Evolutionary conservation across 495 filamentous ascomycete genomes (phyloP).

Genomic region (Xylaria grammica): DNA sequence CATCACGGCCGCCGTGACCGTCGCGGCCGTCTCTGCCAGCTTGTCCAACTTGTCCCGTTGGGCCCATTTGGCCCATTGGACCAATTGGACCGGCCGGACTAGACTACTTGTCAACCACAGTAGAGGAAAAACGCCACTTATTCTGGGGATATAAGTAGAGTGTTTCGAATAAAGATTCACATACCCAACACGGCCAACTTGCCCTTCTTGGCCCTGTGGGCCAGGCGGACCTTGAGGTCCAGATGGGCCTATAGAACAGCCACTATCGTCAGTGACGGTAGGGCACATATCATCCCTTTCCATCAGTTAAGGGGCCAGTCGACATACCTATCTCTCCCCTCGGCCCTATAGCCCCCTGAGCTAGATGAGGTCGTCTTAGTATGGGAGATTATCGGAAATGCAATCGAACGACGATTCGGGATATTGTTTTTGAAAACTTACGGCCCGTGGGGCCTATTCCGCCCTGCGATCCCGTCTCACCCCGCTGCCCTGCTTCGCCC

Average conservation of each 20-base stretch:
- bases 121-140: not conserved
- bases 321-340: slow-evolving; percentile 14
- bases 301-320: not conserved
- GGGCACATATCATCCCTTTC: not conserved
- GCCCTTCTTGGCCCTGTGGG: slow-evolving; percentile 4
- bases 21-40: slow-evolving; percentile 11
- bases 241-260: slow-evolving; percentile 6
- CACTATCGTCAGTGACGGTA: not conserved
- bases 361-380: slow-evolving; percentile 3
- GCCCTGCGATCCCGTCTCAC: not conserved
- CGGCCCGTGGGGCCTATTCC: not conserved
- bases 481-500: not conserved
- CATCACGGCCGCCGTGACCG: slow-evolving; percentile 13
- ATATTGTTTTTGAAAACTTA: not conserved
- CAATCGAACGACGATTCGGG: not conserved
- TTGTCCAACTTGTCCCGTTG: not conserved
- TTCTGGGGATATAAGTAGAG: not conserved
- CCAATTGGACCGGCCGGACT: slow-evolving; percentile 7
- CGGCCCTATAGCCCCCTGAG: not conserved
- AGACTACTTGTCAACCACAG: not conserved
- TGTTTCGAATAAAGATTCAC: not conserved
- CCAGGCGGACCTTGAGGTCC: slow-evolving; percentile 14
- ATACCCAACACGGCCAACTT: slow-evolving; percentile 10
- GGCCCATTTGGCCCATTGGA: too few relatives aligned
- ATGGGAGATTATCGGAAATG: not conserved